These are phyloP conservation scores for Naegleria gruberi DNA, from an alignment of 208 protist species.

Conservation along the genomic window DNA sequence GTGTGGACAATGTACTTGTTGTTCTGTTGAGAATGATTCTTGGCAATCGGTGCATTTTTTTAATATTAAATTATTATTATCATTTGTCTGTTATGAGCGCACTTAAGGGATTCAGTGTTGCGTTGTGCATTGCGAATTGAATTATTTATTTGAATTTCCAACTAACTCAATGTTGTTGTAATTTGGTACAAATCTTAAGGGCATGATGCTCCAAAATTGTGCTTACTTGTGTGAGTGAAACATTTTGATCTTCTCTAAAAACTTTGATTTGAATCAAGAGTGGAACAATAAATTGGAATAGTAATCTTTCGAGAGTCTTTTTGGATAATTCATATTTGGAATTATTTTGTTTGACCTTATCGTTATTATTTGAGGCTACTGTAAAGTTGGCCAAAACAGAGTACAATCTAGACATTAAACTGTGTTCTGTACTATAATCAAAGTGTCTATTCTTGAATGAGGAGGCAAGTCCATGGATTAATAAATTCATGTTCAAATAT, in stretches of 20 bases:
- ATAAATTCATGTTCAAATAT: not conserved
- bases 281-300: not conserved
- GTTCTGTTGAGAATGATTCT: too few relatives aligned
- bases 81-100: too few relatives aligned
- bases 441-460: not conserved
- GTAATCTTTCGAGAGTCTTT: not conserved
- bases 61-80: too few relatives aligned
- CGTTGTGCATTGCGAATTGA: too few relatives aligned
- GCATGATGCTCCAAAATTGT: not conserved
- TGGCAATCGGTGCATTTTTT: too few relatives aligned
- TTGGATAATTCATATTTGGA: not conserved
- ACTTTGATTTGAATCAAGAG: not conserved
- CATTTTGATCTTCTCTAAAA: not conserved
- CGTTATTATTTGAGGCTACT: not conserved
- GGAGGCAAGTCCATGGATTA: not conserved
- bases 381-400: not conserved
- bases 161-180: not conserved
- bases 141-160: too few relatives aligned
- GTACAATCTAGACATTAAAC: not conserved
- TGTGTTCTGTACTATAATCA: not conserved
- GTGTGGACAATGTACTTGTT: too few relatives aligned
- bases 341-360: not conserved
- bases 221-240: not conserved
- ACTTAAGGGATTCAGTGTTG: too few relatives aligned
- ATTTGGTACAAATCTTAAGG: not conserved